Conservation (phyloP, 257 asterid species). For the Nicotiana tabacum region DNA sequence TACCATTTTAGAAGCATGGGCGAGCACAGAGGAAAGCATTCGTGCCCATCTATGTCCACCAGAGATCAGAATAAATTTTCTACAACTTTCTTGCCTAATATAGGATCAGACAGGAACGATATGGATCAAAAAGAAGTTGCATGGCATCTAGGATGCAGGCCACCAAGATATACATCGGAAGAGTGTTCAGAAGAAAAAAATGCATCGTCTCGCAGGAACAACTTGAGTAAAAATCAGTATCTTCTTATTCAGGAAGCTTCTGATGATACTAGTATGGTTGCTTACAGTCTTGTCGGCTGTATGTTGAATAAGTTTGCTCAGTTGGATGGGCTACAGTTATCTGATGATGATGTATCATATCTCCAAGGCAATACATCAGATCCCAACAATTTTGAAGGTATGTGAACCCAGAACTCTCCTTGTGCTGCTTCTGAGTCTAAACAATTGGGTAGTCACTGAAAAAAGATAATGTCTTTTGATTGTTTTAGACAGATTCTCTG, state of each 20-base stretch:
- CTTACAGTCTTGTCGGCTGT: conserved; percentile 50
- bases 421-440: neutral
- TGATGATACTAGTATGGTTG: conserved; percentile 61
- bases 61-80: conserved; percentile 20
- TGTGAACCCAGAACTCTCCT: neutral
- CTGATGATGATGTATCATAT: conserved; percentile 36
- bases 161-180: conserved; percentile 13
- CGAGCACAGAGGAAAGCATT: conserved; percentile 12
- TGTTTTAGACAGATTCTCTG: neutral
- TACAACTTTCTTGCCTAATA: conserved; percentile 13
- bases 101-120: conserved; percentile 15
- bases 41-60: neutral
- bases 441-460: neutral
- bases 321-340: conserved; percentile 31
- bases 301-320: conserved; percentile 49
- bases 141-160: conserved; percentile 6
- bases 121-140: conserved; percentile 21
- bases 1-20: conserved; percentile 9
- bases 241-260: conserved; percentile 79
- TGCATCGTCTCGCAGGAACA: conserved; percentile 15
- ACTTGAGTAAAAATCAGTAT: conserved; percentile 39
- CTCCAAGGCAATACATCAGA: conserved; percentile 38
- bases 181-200: conserved; percentile 24
- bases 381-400: conserved; percentile 43
- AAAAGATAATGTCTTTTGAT: neutral